Percentiles rank a stretch among this genome's conserved stretches.
These are phyloP conservation scores for Aegilops speltoides DNA, from an alignment of 176 grass and related monocot genomes.

Conservation along the genomic window DNA sequence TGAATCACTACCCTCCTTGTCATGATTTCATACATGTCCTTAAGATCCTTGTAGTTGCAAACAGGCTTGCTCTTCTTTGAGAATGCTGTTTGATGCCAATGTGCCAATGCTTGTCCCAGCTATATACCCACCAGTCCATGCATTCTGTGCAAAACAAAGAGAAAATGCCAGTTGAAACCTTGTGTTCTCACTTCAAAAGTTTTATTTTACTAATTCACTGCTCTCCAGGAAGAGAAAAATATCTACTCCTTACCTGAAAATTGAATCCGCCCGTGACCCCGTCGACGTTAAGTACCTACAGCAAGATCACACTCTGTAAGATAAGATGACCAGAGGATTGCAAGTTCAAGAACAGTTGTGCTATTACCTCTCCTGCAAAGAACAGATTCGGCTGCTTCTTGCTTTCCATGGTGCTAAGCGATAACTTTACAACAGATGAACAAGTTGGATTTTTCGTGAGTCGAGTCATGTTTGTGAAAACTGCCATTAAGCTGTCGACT, in stretches of 20 bases:
- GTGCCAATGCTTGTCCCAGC: slow-evolving; percentile 80
- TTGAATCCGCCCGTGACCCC: slow-evolving; percentile 94
- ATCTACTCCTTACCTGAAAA: slow-evolving; percentile 59
- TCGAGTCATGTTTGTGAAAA: slow-evolving; percentile 9
- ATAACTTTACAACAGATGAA: slow-evolving; percentile 53
- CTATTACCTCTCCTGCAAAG: slow-evolving; percentile 94
- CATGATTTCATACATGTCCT: background rate
- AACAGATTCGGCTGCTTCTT: slow-evolving; percentile 80
- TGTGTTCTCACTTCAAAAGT: background rate
- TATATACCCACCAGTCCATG: slow-evolving; percentile 86
- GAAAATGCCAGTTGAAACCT: background rate
- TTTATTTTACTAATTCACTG: background rate
- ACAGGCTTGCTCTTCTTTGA: slow-evolving; percentile 6
- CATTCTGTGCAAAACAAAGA: slow-evolving; percentile 59
- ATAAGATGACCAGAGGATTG: background rate
- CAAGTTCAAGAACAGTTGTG: slow-evolving; percentile 10
- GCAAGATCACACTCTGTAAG: slow-evolving; percentile 22
- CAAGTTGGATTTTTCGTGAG: slow-evolving; percentile 22
- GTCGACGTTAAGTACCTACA: slow-evolving; percentile 79
- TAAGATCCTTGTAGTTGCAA: slow-evolving; percentile 29
- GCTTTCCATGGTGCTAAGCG: slow-evolving; percentile 84
- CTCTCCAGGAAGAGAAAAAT: background rate
- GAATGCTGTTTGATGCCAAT: slow-evolving; percentile 37
- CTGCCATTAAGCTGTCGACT: slow-evolving; percentile 12
- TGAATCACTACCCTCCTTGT: background rate